Evolutionary conservation across 2,329 filamentous ascomycete genomes (phyloP), one percentile per base, ranked within the genome.

Genomic region (Neoascochyta sp.): DNA sequence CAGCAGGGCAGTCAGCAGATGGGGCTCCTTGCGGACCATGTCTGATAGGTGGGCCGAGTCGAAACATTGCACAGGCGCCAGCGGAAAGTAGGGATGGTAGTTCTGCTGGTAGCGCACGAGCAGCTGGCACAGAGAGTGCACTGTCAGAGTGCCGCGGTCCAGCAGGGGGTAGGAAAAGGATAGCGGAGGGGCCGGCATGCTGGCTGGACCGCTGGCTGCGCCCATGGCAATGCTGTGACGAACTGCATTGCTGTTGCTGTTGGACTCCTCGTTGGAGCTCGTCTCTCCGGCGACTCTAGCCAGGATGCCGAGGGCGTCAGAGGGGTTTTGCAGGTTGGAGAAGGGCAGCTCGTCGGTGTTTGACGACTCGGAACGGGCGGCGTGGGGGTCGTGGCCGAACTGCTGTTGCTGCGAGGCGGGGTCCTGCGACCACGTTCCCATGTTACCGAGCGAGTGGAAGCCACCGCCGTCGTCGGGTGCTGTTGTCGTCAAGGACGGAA

Each of bases 31-130:
- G 2, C 69, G 66, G 4, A 78, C 75, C 39, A 78, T 76, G 11
- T 70, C 64, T 15, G 74, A 65, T 7, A 84, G 58, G 33, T 73
- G 64, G 9, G 64, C 55, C 21, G 70, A 65, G 39, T 77, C 68
- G 41, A 81, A 75, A 23, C 78, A 75, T 41, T 73, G 71, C 20
- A 69, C 67, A 7, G 80, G 77, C 0, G 81, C 80, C 15, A 86
- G 64, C 0, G 82, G 81, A 33, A 83, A 82, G 62, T 80, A 85
- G 0, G 78, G 77, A 47, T 86, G 81, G 43, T 81, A 85, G 39
- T 78, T 71, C 34, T 78, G 67, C 32, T 75, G 76, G 45, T 81
- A 84, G 16, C 78, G 76, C 21, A 65, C 59, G 11, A 78, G 64
- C 22, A 78, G 62, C 41, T 71, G 65, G 41, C 69, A 71, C 19